Evolutionary conservation across 257 asterid species (phyloP), one percentile per base, ranked within the genome.

Genomic region (Catharanthus roseus): DNA sequence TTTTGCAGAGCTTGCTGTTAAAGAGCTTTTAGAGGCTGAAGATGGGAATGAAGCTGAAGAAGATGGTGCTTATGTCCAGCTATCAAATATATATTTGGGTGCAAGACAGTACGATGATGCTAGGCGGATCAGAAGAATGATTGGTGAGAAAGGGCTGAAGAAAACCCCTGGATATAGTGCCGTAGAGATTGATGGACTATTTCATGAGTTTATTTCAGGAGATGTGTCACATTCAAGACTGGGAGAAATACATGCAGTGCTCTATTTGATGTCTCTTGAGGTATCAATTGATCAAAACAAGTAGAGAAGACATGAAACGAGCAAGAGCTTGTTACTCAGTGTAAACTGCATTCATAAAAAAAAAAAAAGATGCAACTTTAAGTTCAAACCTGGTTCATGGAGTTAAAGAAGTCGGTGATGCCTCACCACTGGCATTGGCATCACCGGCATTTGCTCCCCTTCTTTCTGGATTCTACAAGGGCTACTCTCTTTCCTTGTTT

Each of bases 101-200:
- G 77, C 84, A 28, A 76, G 41, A 23, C 76, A 80, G 65, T 39
- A 71, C 29, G 78, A 77, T 18, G 79, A 79, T 71, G 86, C 86
- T 18, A 74, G 82, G 11, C 61, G 55, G 60, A 70, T 79, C 51
- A 79, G 86, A 63, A 77, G 73, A 71, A 74, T 69, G 82, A 77
- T 82, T 36, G 82, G 86, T 65, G 86, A 82, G 45, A 71, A 36
- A 55, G 84, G 84, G 56, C 62, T 80, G 49, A 82, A 61, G 74
- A 82, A 82, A 74, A 69, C 74, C 16, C 79, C 81, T 3, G 86
- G 86, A 18, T 74, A 67, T 72, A 79, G 86, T 77, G 78, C 78
- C 18, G 61, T 82, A 38, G 84, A 82, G 78, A 71, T 82, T 57
- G 81, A 74, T 69, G 84, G 86, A 72, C 67, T 28, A 66, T 55